Percentiles rank a stretch among this genome's conserved stretches.
These are phyloP conservation scores for Spatholobus suberectus DNA, from an alignment of 306 rosid species.

Conservation along the genomic window DNA sequence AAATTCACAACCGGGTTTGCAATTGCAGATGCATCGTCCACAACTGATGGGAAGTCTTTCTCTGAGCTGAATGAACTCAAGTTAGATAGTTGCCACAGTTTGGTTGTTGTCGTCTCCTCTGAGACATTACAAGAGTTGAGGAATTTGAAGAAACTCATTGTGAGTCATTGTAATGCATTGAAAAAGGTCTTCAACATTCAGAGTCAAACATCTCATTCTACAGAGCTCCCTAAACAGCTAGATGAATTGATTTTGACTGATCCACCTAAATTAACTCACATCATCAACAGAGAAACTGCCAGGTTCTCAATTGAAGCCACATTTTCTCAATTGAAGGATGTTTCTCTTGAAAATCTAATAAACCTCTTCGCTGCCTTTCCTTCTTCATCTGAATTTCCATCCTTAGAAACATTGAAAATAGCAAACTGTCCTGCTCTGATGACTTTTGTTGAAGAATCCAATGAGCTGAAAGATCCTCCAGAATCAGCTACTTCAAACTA, in stretches of 20 bases:
- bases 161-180: conserved; percentile 14
- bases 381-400: not conserved
- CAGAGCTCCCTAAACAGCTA: not conserved
- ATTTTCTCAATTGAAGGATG: not conserved
- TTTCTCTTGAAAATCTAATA: not conserved
- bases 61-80: conserved; percentile 9
- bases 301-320: no score
- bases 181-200: conserved; percentile 6
- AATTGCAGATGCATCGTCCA: not conserved
- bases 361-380: not conserved
- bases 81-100: conserved; percentile 3
- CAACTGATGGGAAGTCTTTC: not conserved
- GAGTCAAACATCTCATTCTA: not conserved
- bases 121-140: not conserved
- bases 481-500: not conserved
- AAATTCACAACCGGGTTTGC: not conserved
- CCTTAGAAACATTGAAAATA: not conserved
- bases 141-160: conserved; percentile 32
- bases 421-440: not conserved
- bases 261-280: not conserved
- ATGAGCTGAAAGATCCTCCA: not conserved
- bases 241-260: not conserved
- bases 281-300: not conserved
- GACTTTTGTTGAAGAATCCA: not conserved
- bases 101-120: conserved; percentile 16